phyloP scores from a whole-genome alignment of 768 basidiomycete species.

The Mycena vitilis region DNA sequence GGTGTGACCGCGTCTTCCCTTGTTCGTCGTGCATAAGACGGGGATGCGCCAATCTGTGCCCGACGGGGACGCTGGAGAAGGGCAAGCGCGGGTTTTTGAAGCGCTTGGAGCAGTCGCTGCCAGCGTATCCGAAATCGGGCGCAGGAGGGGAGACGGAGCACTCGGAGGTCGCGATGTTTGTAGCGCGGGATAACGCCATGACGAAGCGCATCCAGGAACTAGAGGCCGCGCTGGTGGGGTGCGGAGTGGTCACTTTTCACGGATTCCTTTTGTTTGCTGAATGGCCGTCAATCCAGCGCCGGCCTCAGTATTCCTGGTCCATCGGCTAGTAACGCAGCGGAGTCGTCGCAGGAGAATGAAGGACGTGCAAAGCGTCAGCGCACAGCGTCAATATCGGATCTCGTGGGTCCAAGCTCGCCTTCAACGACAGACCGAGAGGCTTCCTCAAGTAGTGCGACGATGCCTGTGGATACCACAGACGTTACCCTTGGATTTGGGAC shows the following conservation, averaged over 20 bases:
- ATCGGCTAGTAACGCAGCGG: not conserved
- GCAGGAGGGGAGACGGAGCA: slow-evolving; percentile 14
- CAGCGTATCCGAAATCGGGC: slow-evolving; percentile 26
- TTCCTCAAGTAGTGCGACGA: not conserved
- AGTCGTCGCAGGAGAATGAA: slow-evolving; percentile 22
- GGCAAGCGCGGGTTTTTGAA: slow-evolving; percentile 42
- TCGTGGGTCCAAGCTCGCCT: not conserved
- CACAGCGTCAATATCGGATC: slow-evolving; percentile 26
- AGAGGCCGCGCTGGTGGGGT: slow-evolving; percentile 38
- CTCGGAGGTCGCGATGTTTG: slow-evolving; percentile 41
- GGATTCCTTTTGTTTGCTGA: not conserved
- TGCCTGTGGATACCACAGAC: slow-evolving; percentile 34
- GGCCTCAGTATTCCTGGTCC: slow-evolving; percentile 27
- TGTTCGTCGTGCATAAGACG: slow-evolving; percentile 55
- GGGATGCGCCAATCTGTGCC: slow-evolving; percentile 55
- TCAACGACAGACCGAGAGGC: slow-evolving; percentile 6
- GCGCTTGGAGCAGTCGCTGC: slow-evolving; percentile 41
- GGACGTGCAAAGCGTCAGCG: slow-evolving; percentile 33
- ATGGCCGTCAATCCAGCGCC: not conserved
- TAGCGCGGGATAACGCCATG: slow-evolving; percentile 42
- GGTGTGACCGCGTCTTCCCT: slow-evolving; percentile 54
- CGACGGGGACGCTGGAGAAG: slow-evolving; percentile 43
- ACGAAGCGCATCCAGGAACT: slow-evolving; percentile 41
- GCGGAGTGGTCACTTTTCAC: not conserved
- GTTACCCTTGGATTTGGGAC: slow-evolving; percentile 40